These are phyloP conservation scores for Acorus calamus DNA, from an alignment of 106 monocot species.

Conservation along the genomic window DNA sequence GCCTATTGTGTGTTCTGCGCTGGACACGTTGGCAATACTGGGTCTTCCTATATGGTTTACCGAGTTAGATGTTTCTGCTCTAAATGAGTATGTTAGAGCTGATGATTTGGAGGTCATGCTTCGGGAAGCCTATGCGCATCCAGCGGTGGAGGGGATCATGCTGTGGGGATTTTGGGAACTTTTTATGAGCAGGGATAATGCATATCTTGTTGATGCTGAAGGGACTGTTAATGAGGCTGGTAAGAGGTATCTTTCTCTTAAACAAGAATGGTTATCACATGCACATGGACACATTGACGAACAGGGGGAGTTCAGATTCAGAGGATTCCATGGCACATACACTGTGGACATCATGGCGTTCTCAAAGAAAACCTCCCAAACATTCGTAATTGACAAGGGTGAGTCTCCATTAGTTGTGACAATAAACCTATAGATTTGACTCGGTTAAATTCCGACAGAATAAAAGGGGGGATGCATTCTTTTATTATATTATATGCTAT, in stretches of 20 bases:
- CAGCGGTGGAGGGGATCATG: constrained; percentile 72
- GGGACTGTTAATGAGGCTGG: constrained; percentile 86
- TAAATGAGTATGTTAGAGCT: constrained; percentile 42
- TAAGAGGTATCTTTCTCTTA: constrained; percentile 42
- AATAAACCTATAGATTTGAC: constrained; percentile 16
- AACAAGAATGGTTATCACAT: constrained; percentile 75
- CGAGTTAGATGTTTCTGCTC: constrained; percentile 45
- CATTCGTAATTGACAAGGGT: constrained; percentile 43
- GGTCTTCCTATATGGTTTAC: constrained; percentile 65
- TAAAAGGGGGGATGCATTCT: no score
- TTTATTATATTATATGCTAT: no score
- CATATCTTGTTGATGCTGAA: constrained; percentile 66
- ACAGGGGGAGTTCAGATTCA: constrained; percentile 56
- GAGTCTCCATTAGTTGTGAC: constrained; percentile 41
- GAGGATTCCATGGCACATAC: constrained; percentile 74
- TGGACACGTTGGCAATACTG: constrained; percentile 38
- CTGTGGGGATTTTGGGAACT: constrained; percentile 90
- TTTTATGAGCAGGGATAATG: constrained; percentile 52
- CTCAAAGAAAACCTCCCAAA: constrained; percentile 27
- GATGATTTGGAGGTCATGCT: constrained; percentile 80
- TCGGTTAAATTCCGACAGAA: no score
- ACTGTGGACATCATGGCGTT: constrained; percentile 36
- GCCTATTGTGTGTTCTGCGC: constrained; percentile 25
- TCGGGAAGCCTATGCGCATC: constrained; percentile 78
- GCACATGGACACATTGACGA: constrained; percentile 38